phyloP scores from a whole-genome alignment of 129 eudicot genomes.

The Apium graveolens region DNA sequence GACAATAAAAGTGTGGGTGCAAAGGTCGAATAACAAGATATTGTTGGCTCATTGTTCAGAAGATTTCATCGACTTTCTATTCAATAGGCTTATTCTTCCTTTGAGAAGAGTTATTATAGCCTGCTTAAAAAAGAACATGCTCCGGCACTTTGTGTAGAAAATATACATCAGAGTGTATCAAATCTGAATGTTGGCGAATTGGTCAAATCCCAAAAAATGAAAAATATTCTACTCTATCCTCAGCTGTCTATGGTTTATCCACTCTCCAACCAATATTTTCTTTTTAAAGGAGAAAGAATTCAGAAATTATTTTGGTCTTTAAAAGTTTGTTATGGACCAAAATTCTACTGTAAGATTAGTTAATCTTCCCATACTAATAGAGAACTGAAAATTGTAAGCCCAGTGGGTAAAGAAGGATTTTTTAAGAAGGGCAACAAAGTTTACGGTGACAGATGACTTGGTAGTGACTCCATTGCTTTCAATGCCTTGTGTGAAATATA shows the following conservation, averaged over 20 bases:
- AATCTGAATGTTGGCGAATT: slow-evolving; percentile 15
- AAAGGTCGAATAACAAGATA: slow-evolving; percentile 29
- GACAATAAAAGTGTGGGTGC: slow-evolving; percentile 24
- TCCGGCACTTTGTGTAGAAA: slow-evolving; percentile 17
- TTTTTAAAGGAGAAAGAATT: not conserved
- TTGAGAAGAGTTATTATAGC: slow-evolving; percentile 17
- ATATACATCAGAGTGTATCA: slow-evolving; percentile 27
- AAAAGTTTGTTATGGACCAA: too few relatives aligned
- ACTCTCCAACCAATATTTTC: slow-evolving; percentile 22
- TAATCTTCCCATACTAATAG: not conserved
- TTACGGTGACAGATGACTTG: slow-evolving; percentile 30
- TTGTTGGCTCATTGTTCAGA: slow-evolving; percentile 29
- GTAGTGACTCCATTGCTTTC: slow-evolving; percentile 18
- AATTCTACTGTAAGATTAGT: not conserved
- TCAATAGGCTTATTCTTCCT: slow-evolving; percentile 28
- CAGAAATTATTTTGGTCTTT: not conserved
- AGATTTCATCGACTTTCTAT: slow-evolving; percentile 39
- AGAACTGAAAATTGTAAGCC: not conserved
- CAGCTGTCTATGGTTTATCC: slow-evolving; percentile 16
- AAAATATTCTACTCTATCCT: slow-evolving; percentile 24
- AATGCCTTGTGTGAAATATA: slow-evolving; percentile 13
- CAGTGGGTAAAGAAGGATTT: not conserved
- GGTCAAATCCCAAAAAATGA: slow-evolving; percentile 21
- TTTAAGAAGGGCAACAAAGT: slow-evolving; percentile 6
- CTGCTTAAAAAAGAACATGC: slow-evolving; percentile 7